A percentile compares a stretch with the other conserved stretches of the same genome.
Conservation (phyloP, 495 filamentous ascomycete genomes). For the Annulohypoxylon stygium region DNA sequence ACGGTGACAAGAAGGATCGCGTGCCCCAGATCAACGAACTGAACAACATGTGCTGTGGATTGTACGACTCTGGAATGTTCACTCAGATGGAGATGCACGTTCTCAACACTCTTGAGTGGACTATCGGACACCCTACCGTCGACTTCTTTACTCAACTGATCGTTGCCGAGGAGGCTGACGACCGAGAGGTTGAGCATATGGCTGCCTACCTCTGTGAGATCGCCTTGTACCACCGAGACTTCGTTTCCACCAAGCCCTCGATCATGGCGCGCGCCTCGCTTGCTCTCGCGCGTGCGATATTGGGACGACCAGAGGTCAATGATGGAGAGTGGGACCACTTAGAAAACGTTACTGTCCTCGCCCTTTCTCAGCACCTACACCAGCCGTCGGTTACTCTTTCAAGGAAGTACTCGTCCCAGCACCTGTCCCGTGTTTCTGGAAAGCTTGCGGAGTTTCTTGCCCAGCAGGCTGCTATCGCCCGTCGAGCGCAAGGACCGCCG, state of each 20-base stretch:
- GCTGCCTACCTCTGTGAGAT: slow-evolving; percentile 94
- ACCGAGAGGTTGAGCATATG: slow-evolving; percentile 93
- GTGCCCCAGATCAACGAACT: slow-evolving; percentile 96
- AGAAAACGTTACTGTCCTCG: slow-evolving; percentile 83
- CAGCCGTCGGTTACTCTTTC: slow-evolving; percentile 87
- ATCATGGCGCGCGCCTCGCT: slow-evolving; percentile 90
- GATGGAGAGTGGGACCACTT: slow-evolving; percentile 83
- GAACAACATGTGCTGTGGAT: slow-evolving; percentile 98
- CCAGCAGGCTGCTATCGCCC: slow-evolving; percentile 80
- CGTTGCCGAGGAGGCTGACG: slow-evolving; percentile 74
- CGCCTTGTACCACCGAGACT: slow-evolving; percentile 94
- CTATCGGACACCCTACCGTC: slow-evolving; percentile 93
- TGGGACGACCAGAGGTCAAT: slow-evolving; percentile 80
- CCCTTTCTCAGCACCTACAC: slow-evolving; percentile 87
- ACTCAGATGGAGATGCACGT: slow-evolving; percentile 99
- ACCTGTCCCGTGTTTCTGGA: slow-evolving; percentile 83
- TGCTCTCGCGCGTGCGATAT: slow-evolving; percentile 86
- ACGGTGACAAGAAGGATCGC: slow-evolving; percentile 96
- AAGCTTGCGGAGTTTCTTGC: slow-evolving; percentile 88
- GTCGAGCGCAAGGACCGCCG: slow-evolving; percentile 68
- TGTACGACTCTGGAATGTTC: slow-evolving; percentile 99
- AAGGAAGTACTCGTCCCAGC: slow-evolving; percentile 86
- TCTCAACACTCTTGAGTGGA: slow-evolving; percentile 96
- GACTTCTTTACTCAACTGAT: slow-evolving; percentile 90
- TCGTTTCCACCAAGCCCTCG: slow-evolving; percentile 89